Base-by-base conservation (phyloP, 139 green algal species). In the Zygnema cylindricum region DNA sequence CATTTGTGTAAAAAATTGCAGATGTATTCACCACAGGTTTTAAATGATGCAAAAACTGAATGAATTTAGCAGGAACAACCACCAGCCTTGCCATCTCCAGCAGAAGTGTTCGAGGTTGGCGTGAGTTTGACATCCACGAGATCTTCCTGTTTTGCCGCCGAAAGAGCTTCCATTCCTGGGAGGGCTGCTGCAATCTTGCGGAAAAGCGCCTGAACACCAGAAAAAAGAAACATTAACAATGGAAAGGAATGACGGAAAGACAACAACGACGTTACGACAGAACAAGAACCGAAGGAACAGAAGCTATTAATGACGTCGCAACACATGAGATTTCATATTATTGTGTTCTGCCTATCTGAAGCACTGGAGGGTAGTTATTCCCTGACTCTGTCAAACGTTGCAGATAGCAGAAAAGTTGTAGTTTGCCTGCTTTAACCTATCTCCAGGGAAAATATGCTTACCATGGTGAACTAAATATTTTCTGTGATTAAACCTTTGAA, bases 141-240 rank as follows among this genome's bases (percentile, higher is more conserved):
- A 81, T 98, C 95, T 84, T 97, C 95, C 43, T 94, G 87, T 88
- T 78, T 97, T 32, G 89, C 81, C 1, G 82, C 75, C 22, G 82
- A 93, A 30, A 96, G 63, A 0, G 94, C 92, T 86, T 99, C 97
- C 96, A 99, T 97, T 40, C 97, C 98, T 1, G 97, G 97, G 69
- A 99, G 91, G 0, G 97, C 96, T 7, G 96, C 96, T 25, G 97
- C 97, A 81, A 99, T 98, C 89, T 99, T 99, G 23, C 96, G 92
- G 91, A 99, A 99, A 82, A 99, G 90, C 0, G 97, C 97, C 94
- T 97, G 88, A n/a, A 78, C 22, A 54, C 35, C 1, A 77, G 39
- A 38, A 63, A 38, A 32, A 63, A 86, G 25, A 83, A 69, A 43
- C 42, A 2, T 73, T 25, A 43, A 83, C 42, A 22, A 40, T 43